phyloP scores from a whole-genome alignment of 352 stramenopile genomes.

The Lagenidium sp. region DNA sequence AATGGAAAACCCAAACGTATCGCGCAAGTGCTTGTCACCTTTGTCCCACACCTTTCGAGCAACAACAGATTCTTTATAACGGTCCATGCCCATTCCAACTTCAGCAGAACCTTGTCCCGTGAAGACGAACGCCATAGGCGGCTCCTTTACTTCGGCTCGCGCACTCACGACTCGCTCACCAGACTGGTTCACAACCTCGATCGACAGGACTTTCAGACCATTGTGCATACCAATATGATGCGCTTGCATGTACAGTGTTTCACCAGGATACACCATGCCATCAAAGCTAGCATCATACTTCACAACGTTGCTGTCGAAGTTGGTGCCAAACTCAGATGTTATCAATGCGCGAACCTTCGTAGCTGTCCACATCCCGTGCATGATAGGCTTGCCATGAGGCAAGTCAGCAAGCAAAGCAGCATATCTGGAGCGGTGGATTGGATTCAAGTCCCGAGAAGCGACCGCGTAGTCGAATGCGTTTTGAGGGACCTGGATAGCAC shows the following conservation, averaged over 20 bases:
- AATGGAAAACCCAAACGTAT: constrained; percentile 84
- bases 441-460: constrained; percentile 79
- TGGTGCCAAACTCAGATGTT: constrained; percentile 32
- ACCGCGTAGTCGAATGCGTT: constrained; percentile 63
- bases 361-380: constrained; percentile 85
- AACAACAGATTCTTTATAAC: constrained; percentile 56
- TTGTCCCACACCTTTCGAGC: constrained; percentile 77
- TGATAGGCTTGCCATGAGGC: constrained; percentile 67
- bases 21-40: constrained; percentile 56
- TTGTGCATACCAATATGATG: constrained; percentile 54
- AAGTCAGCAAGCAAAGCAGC: constrained; percentile 66
- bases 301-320: constrained; percentile 57
- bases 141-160: constrained; percentile 56
- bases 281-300: constrained; percentile 77
- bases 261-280: constrained; percentile 82
- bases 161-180: constrained; percentile 73
- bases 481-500: constrained; percentile 54
- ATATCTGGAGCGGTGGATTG: constrained; percentile 78
- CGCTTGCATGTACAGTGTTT: constrained; percentile 72
- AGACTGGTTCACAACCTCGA: constrained; percentile 67
- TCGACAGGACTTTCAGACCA: constrained; percentile 53
- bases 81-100: constrained; percentile 87
- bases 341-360: constrained; percentile 75
- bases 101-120: constrained; percentile 79
- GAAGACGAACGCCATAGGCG: constrained; percentile 74